A percentile compares a stretch with the other conserved stretches of the same genome.
Conservation (phyloP, 2,329 filamentous ascomycete genomes). For the Pseudopithomyces chartarum region DNA sequence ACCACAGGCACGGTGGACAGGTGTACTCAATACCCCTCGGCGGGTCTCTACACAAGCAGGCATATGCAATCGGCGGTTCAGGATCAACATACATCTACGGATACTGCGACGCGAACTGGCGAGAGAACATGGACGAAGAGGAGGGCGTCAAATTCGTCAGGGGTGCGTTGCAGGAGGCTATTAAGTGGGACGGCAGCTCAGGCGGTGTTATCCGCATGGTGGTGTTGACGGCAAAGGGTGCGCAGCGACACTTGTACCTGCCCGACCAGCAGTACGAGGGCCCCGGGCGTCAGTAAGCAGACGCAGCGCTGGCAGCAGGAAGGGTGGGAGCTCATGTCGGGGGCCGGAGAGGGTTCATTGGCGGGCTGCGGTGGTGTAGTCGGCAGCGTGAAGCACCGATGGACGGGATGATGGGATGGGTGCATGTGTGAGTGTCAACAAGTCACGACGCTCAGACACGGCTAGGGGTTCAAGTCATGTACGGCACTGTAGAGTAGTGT, state of each 20-base stretch:
- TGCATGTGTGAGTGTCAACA: not conserved
- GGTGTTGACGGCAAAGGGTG: constrained; percentile 86
- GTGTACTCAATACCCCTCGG: constrained; percentile 97
- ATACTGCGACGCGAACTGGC: constrained; percentile 97
- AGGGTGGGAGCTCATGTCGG: not conserved
- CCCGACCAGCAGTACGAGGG: constrained; percentile 84
- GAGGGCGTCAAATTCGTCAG: constrained; percentile 95
- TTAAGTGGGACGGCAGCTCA: constrained; percentile 99
- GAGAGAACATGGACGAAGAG: constrained; percentile 88
- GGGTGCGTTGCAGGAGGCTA: constrained; percentile 86
- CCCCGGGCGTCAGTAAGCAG: constrained; percentile 60
- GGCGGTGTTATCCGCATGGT: constrained; percentile 98
- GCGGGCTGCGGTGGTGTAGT: not conserved
- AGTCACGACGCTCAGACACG: not conserved
- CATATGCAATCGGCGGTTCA: constrained; percentile 93
- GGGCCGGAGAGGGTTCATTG: not conserved
- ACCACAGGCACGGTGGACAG: constrained; percentile 91
- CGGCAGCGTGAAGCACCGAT: not conserved
- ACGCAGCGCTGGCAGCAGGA: constrained; percentile 1
- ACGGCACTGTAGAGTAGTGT: constrained; percentile 9
- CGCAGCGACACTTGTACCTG: constrained; percentile 91
- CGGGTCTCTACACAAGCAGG: constrained; percentile 95
- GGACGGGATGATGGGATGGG: not conserved
- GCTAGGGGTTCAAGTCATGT: constrained; percentile 2
- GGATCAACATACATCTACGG: constrained; percentile 99